Evolutionary conservation across 1,284 basidiomycete species (phyloP).

Genomic region (Ustilago crameri): DNA sequence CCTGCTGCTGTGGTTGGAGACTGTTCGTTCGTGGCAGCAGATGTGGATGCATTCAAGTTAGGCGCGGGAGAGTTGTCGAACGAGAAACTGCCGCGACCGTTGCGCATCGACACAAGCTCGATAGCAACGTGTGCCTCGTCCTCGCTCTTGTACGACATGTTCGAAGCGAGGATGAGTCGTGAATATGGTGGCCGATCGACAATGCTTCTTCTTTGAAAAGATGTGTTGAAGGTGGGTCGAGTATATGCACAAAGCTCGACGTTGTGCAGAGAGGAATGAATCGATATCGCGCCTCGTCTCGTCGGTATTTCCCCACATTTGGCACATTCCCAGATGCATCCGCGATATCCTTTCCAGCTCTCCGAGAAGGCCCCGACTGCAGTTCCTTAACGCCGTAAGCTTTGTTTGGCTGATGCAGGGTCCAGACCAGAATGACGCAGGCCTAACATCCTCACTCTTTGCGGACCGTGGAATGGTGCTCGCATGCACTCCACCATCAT

Average conservation of each 20-base stretch:
- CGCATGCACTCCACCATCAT: background rate
- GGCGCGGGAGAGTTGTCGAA: slow-evolving; percentile 25
- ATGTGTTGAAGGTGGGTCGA: background rate
- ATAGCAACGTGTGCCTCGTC: slow-evolving; percentile 45
- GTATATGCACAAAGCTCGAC: too few relatives aligned
- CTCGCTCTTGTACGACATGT: slow-evolving; percentile 44
- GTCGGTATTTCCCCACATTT: too few relatives aligned
- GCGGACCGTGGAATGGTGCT: too few relatives aligned
- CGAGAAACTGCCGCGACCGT: slow-evolving; percentile 28
- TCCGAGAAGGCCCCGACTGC: too few relatives aligned
- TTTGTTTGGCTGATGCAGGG: background rate
- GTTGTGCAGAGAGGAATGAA: too few relatives aligned
- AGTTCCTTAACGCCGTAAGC: too few relatives aligned
- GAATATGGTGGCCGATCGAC: background rate
- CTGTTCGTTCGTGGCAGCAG: background rate
- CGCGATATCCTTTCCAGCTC: too few relatives aligned
- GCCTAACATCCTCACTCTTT: too few relatives aligned
- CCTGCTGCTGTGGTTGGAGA: slow-evolving; percentile 10
- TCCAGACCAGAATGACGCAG: background rate
- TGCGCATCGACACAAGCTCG: slow-evolving; percentile 50
- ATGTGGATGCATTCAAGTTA: slow-evolving; percentile 11
- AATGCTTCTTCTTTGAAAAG: background rate
- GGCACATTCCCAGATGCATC: too few relatives aligned
- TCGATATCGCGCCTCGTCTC: too few relatives aligned
- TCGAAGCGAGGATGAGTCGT: background rate